Conservation (phyloP, 495 filamentous ascomycete species). For the Trichoderma orchidacearum region DNA sequence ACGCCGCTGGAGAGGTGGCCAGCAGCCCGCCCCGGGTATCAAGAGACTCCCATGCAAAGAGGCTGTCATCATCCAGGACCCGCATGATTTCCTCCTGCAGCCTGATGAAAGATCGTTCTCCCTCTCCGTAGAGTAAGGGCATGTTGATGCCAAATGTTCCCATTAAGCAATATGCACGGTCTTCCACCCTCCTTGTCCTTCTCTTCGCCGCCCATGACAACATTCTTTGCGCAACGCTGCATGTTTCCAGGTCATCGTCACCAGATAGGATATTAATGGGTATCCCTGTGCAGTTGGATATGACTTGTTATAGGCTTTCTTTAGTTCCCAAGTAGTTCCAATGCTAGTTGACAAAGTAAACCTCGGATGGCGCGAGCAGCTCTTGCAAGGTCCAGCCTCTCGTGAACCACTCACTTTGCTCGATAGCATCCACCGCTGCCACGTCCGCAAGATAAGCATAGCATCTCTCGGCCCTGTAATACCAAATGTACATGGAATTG, state of each 20-base stretch:
- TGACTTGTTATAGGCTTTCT: conserved; percentile 4
- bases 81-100: conserved; percentile 17
- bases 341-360: conserved; percentile 16
- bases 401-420: conserved; percentile 19
- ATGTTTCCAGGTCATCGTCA: neutral
- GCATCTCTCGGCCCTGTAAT: conserved; percentile 18
- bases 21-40: neutral
- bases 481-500: conserved; percentile 30
- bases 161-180: conserved; percentile 27
- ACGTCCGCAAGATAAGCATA: conserved; percentile 28
- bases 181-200: conserved; percentile 18
- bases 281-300: conserved; percentile 19
- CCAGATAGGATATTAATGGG: conserved; percentile 6
- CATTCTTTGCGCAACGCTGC: conserved; percentile 20
- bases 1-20: neutral
- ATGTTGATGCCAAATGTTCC: conserved; percentile 31
- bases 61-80: conserved; percentile 9
- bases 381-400: conserved; percentile 30
- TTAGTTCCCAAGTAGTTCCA: conserved; percentile 19
- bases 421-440: neutral
- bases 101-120: conserved; percentile 11
- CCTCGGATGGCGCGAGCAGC: conserved; percentile 15
- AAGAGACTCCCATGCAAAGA: conserved; percentile 8
- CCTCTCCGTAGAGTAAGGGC: conserved; percentile 31
- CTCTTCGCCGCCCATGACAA: conserved; percentile 24